phyloP scores from a whole-genome alignment of 768 basidiomycete species.

The Glaciozyma antarctica region DNA sequence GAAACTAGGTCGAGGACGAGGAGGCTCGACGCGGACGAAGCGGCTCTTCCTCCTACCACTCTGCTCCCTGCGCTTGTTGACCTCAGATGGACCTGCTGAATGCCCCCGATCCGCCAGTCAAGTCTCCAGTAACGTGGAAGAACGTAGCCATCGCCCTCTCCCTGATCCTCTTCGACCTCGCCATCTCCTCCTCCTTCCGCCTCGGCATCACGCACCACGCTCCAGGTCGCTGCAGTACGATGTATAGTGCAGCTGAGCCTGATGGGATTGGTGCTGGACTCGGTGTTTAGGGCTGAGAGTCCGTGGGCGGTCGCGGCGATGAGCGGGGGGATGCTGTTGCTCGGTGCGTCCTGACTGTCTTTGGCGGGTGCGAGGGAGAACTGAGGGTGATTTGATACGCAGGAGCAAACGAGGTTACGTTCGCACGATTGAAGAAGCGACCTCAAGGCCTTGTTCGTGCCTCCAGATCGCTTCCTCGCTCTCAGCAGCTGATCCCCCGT shows the following conservation, averaged over 20 bases:
- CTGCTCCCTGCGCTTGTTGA: no score
- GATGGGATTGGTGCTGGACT: neutral
- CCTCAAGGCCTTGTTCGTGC: neutral
- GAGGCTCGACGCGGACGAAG: no score
- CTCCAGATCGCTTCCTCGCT: neutral
- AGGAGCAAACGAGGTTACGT: constrained; percentile 3
- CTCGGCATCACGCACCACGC: neutral
- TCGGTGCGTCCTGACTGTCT: neutral
- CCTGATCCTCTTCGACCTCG: neutral
- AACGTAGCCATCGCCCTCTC: neutral
- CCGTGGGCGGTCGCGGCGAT: neutral
- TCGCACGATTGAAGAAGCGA: neutral
- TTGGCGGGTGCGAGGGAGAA: neutral
- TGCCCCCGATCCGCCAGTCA: no score
- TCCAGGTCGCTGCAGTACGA: neutral
- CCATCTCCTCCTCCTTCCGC: neutral
- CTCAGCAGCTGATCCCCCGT: neutral
- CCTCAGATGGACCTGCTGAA: no score
- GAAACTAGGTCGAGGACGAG: no score
- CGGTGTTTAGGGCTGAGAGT: neutral
- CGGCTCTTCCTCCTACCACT: no score
- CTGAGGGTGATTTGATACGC: neutral
- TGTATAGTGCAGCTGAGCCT: neutral
- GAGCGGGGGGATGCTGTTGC: neutral
- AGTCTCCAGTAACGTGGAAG: neutral